Evolutionary conservation across 2,329 filamentous ascomycete genomes (phyloP).

Genomic region (Diplodia scrobiculata): DNA sequence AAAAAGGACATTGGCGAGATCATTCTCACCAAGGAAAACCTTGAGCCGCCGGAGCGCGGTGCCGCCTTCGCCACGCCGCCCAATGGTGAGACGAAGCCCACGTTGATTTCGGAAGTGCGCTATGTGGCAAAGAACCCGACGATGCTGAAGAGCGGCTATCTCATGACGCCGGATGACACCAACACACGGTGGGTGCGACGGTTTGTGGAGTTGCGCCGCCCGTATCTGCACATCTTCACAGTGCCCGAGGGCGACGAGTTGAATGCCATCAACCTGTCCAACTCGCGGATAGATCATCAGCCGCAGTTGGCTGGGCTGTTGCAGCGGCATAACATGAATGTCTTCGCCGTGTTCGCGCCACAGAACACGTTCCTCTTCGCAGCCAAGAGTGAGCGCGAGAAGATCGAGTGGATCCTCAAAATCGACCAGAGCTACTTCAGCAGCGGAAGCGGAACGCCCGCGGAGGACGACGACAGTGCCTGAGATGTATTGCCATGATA

Average conservation of each 20-base stretch:
- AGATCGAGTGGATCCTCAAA: conserved; percentile 94
- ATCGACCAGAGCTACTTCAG: conserved; percentile 79
- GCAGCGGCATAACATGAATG: conserved; percentile 45
- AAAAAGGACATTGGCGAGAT: conserved; percentile 49
- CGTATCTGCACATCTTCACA: conserved; percentile 88
- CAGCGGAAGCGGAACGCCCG: conserved; percentile 32
- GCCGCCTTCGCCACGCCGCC: conserved; percentile 46
- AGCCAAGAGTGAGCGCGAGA: conserved; percentile 83
- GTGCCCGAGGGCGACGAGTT: conserved; percentile 86
- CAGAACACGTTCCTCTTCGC: conserved; percentile 96
- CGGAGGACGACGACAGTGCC: conserved; percentile 37
- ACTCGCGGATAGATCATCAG: conserved; percentile 87
- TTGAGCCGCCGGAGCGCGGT: conserved; percentile 69
- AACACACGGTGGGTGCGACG: conserved; percentile 85
- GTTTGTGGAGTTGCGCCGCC: conserved; percentile 87
- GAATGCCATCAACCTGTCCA: conserved; percentile 82
- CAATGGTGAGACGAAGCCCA: conserved; percentile 57
- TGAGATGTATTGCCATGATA: not conserved
- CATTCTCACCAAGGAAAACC: conserved; percentile 56
- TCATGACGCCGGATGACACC: conserved; percentile 80
- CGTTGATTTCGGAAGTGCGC: conserved; percentile 74
- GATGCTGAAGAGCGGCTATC: conserved; percentile 80
- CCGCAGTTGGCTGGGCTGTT: conserved; percentile 83
- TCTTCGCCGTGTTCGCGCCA: conserved; percentile 92
- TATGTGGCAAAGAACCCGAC: conserved; percentile 72